These are phyloP conservation scores for Helicocarpus griseus DNA, from an alignment of 2,329 filamentous ascomycete species.

Conservation along the genomic window DNA sequence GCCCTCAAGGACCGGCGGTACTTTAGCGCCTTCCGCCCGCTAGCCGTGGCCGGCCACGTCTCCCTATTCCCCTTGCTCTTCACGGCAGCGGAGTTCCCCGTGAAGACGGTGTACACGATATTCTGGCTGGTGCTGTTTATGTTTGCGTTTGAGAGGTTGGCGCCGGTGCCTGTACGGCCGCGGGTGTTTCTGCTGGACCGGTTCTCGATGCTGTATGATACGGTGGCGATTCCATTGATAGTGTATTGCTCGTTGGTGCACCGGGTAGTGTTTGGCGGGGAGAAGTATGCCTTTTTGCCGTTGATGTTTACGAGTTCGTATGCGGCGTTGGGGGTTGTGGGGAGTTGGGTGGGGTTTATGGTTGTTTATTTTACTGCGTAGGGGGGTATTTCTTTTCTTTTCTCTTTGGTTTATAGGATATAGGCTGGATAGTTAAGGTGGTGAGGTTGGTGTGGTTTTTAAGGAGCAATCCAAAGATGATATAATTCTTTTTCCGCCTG, in stretches of 20 bases:
- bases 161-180: constrained; percentile 69
- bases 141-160: constrained; percentile 74
- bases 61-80: constrained; percentile 92
- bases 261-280: constrained; percentile 66
- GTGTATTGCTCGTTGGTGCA: constrained; percentile 81
- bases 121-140: constrained; percentile 85
- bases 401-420: too few species aligned
- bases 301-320: constrained; percentile 97
- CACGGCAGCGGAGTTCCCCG: constrained; percentile 81
- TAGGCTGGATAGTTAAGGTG: too few species aligned
- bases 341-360: constrained; percentile 90
- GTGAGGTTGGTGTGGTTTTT: too few species aligned
- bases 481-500: too few species aligned
- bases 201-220: constrained; percentile 82
- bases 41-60: constrained; percentile 89
- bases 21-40: constrained; percentile 79
- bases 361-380: constrained; percentile 69
- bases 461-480: too few species aligned
- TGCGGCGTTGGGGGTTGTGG: constrained; percentile 84
- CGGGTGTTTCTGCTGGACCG: constrained; percentile 85
- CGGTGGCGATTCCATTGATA: constrained; percentile 79
- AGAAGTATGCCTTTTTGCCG: constrained; percentile 75
- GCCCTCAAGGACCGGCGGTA: constrained; percentile 84
- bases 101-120: constrained; percentile 88
- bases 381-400: neutral